Conservation (phyloP, 164 flowering plant genomes). For the Houttuynia cordata region DNA sequence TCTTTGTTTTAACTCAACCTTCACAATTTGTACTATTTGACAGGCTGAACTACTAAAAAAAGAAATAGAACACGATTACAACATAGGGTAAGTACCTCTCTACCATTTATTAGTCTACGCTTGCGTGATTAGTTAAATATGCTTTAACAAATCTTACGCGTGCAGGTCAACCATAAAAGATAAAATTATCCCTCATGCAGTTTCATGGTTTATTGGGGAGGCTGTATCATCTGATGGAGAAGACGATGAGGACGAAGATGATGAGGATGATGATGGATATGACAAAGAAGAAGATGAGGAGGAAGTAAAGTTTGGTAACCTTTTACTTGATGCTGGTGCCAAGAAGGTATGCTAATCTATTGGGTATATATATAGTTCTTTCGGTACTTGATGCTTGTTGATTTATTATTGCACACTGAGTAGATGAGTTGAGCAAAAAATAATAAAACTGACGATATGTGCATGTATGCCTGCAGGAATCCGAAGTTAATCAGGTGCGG, state of each 20-base stretch:
- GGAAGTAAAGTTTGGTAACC: too few relatives aligned
- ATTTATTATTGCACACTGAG: too few relatives aligned
- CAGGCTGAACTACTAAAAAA: conserved; percentile 36
- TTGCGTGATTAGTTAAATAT: too few relatives aligned
- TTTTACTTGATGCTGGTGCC: conserved; percentile 42
- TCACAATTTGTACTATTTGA: neutral
- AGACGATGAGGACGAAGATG: conserved; percentile 44
- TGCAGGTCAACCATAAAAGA: conserved; percentile 67
- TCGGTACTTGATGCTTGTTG: too few relatives aligned
- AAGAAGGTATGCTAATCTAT: conserved; percentile 71
- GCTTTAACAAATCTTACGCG: neutral
- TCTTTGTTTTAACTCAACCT: neutral
- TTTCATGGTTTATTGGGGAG: conserved; percentile 82
- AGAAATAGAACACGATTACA: conserved; percentile 37
- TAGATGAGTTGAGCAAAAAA: too few relatives aligned
- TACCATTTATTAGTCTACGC: too few relatives aligned
- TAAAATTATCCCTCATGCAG: conserved; percentile 84
- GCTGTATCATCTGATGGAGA: conserved; percentile 53
- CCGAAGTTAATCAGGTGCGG: too few relatives aligned
- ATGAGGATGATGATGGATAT: conserved; percentile 22
- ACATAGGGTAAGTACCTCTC: conserved; percentile 21
- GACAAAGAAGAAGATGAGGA: conserved; percentile 52
- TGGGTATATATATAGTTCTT: too few relatives aligned
- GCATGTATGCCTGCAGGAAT: too few relatives aligned
- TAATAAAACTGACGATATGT: too few relatives aligned